These are phyloP conservation scores for Magnusiomyces suaveolens DNA, from an alignment of 1,139 yeast genomes.

Conservation along the genomic window DNA sequence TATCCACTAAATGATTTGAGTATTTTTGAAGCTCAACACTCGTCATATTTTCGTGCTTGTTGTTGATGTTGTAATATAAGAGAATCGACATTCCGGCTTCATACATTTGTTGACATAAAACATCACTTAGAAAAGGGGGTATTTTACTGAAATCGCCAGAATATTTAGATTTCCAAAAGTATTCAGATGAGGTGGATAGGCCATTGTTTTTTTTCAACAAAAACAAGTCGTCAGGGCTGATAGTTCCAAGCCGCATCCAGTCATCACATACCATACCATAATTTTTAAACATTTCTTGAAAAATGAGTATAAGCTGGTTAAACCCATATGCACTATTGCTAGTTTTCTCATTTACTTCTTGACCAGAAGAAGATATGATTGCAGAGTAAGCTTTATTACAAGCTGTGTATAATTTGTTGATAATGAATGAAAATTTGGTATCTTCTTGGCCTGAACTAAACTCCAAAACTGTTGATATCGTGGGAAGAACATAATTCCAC, in stretches of 20 bases:
- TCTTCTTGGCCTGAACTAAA: neutral
- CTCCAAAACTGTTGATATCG: neutral
- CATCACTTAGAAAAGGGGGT: neutral
- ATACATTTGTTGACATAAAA: constrained; percentile 3
- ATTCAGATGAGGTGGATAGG: neutral
- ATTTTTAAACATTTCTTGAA: neutral
- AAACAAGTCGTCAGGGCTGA: neutral
- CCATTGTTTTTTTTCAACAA: neutral
- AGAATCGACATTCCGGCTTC: constrained; percentile 4
- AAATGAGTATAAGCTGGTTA: neutral
- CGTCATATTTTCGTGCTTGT: neutral
- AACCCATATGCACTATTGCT: neutral
- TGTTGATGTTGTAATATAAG: neutral
- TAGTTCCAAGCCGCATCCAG: constrained; percentile 1
- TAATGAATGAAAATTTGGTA: neutral
- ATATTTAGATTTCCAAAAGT: constrained; percentile 3
- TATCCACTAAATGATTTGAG: neutral
- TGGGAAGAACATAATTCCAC: neutral
- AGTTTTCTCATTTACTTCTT: neutral
- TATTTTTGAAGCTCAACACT: neutral
- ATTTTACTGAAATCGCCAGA: neutral
- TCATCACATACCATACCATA: neutral
- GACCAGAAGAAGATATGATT: neutral
- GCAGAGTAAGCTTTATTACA: constrained; percentile 1
- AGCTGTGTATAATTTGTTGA: neutral